Conservation (phyloP, 768 basidiomycete species). For the Mrakia blollopis region DNA sequence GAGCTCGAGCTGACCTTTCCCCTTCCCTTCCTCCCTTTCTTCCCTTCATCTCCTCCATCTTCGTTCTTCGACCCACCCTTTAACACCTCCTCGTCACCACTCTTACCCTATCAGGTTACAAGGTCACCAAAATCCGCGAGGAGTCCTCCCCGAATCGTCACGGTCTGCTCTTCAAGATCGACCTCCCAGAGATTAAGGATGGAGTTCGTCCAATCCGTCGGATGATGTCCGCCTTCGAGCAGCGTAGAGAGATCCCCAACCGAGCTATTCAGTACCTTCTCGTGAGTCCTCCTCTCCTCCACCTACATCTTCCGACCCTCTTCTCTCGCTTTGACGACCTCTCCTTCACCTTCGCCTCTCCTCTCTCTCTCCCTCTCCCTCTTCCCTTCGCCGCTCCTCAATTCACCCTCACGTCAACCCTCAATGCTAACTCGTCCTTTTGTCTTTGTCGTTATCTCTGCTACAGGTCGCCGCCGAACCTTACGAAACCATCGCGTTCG, state of each 20-base stretch:
- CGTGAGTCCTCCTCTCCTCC: slow-evolving; percentile 52
- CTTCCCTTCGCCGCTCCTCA: no score
- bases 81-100: neutral
- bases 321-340: neutral
- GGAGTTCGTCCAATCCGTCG: slow-evolving; percentile 78
- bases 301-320: neutral
- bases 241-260: slow-evolving; percentile 90
- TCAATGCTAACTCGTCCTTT: slow-evolving; percentile 3
- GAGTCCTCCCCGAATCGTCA: slow-evolving; percentile 68
- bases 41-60: no score
- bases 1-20: slow-evolving; percentile 18
- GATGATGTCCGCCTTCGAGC: slow-evolving; percentile 99
- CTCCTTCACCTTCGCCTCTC: no score
- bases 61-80: neutral
- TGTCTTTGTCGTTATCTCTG: slow-evolving; percentile 5
- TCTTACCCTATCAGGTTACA: slow-evolving; percentile 52
- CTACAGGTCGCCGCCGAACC: slow-evolving; percentile 93
- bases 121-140: slow-evolving; percentile 88
- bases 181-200: slow-evolving; percentile 81
- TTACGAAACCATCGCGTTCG: slow-evolving; percentile 98
- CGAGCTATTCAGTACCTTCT: slow-evolving; percentile 96
- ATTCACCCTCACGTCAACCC: neutral
- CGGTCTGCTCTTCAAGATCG: slow-evolving; percentile 93
- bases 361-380: no score
- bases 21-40: no score